Evolutionary conservation across 2,329 filamentous ascomycete species (phyloP).

Genomic region (Pseudohalonectria lignicola): DNA sequence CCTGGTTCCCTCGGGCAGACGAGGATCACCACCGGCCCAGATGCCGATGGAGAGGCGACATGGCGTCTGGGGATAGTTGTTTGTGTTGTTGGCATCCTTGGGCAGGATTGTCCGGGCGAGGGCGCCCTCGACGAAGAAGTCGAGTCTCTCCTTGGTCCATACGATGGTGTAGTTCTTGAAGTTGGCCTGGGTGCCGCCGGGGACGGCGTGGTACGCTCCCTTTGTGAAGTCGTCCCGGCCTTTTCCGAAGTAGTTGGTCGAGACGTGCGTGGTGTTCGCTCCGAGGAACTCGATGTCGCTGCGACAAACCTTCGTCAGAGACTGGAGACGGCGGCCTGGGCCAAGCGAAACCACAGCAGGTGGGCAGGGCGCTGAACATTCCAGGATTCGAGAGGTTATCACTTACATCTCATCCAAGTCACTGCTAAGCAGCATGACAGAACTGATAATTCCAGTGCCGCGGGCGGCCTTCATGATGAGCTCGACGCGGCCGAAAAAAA

Average conservation of each 20-base stretch:
- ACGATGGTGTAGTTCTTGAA: slow-evolving; percentile 68
- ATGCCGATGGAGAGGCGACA: slow-evolving; percentile 60
- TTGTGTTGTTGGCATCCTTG: slow-evolving; percentile 47
- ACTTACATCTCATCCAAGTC: slow-evolving; percentile 83
- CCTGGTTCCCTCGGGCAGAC: slow-evolving; percentile 37
- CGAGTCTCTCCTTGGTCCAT: slow-evolving; percentile 57
- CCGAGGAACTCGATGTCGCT: slow-evolving; percentile 79
- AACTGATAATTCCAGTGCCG: slow-evolving; percentile 67
- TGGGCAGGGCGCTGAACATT: too few relatives aligned
- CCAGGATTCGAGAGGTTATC: too few relatives aligned
- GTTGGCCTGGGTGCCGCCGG: slow-evolving; percentile 43
- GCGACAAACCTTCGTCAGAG: too few relatives aligned
- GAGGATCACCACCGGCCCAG: slow-evolving; percentile 51
- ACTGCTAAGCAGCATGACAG: slow-evolving; percentile 74
- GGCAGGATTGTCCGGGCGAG: slow-evolving; percentile 53
- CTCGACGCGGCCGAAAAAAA: slow-evolving; percentile 76
- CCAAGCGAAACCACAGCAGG: too few relatives aligned
- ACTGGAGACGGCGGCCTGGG: too few relatives aligned
- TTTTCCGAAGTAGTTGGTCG: slow-evolving; percentile 75
- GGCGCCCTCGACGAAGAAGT: slow-evolving; percentile 60
- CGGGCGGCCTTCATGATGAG: slow-evolving; percentile 65
- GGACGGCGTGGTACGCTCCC: slow-evolving; percentile 44
- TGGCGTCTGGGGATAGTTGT: slow-evolving; percentile 65
- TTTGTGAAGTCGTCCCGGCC: slow-evolving; percentile 40
- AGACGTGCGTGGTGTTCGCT: slow-evolving; percentile 47